phyloP scores from a whole-genome alignment of 1,284 basidiomycete species.

The Pterulicium gracile region DNA sequence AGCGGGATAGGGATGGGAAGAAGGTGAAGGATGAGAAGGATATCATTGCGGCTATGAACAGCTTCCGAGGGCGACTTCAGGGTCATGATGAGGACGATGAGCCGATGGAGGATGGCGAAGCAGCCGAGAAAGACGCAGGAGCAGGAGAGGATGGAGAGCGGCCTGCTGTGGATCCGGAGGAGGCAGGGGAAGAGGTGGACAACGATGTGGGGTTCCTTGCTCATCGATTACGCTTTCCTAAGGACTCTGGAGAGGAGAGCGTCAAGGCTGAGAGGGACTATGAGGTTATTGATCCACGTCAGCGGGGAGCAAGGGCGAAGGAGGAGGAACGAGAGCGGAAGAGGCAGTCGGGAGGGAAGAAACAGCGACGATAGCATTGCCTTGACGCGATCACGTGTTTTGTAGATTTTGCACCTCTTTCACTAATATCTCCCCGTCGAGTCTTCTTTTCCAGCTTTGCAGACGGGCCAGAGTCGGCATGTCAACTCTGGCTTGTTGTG shows the following conservation, averaged over 20 bases:
- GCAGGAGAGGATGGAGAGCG: slow-evolving; percentile 12
- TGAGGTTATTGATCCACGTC: slow-evolving; percentile 77
- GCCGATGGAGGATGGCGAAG: slow-evolving; percentile 16
- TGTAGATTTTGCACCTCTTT: neutral
- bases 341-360: slow-evolving; percentile 24
- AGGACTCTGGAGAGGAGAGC: slow-evolving; percentile 67
- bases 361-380: neutral
- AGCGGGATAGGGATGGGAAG: slow-evolving; percentile 28
- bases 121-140: slow-evolving; percentile 15
- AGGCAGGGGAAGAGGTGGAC: slow-evolving; percentile 67
- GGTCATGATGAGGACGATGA: slow-evolving; percentile 24
- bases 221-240: slow-evolving; percentile 69
- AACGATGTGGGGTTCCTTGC: slow-evolving; percentile 72
- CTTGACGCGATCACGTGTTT: neutral
- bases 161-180: slow-evolving; percentile 23
- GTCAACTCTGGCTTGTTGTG: neutral
- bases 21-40: slow-evolving; percentile 69
- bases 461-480: neutral
- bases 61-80: slow-evolving; percentile 65
- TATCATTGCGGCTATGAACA: slow-evolving; percentile 58
- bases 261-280: slow-evolving; percentile 82
- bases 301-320: slow-evolving; percentile 54
- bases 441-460: neutral
- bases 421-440: neutral
- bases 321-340: slow-evolving; percentile 68